phyloP scores from a whole-genome alignment of 805 yeast species.

The Teunomyces pallodes region DNA sequence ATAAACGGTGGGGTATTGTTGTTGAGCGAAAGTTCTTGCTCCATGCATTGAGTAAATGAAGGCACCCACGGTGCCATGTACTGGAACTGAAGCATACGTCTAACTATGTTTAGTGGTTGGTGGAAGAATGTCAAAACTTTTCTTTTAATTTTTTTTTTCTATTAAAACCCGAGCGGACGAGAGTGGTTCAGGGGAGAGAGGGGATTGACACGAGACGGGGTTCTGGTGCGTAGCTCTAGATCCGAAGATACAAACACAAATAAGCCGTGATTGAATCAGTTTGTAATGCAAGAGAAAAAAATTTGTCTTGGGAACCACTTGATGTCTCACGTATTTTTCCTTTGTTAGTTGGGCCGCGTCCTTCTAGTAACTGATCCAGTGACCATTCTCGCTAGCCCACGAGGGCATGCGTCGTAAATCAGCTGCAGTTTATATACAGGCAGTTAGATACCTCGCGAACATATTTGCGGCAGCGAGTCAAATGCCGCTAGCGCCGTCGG shows the following conservation, averaged over 20 bases:
- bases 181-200: background rate
- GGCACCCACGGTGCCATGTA: slow-evolving; percentile 77
- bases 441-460: background rate
- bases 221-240: background rate
- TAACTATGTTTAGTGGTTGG: background rate
- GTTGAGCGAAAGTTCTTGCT: slow-evolving; percentile 36
- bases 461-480: background rate
- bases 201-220: background rate
- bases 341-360: slow-evolving; percentile 1
- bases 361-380: background rate
- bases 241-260: background rate
- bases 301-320: background rate
- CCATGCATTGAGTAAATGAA: slow-evolving; percentile 51
- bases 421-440: no score
- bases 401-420: background rate
- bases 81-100: slow-evolving; percentile 26
- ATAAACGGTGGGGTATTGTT: slow-evolving; percentile 45
- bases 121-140: background rate
- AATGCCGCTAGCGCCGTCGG: no score
- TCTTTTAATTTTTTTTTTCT: background rate
- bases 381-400: background rate
- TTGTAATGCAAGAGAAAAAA: background rate
- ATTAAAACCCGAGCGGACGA: background rate
- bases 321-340: background rate
- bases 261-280: background rate